Conservation (phyloP, 1,139 yeast species). For the Hanseniaspora gamundiae region DNA sequence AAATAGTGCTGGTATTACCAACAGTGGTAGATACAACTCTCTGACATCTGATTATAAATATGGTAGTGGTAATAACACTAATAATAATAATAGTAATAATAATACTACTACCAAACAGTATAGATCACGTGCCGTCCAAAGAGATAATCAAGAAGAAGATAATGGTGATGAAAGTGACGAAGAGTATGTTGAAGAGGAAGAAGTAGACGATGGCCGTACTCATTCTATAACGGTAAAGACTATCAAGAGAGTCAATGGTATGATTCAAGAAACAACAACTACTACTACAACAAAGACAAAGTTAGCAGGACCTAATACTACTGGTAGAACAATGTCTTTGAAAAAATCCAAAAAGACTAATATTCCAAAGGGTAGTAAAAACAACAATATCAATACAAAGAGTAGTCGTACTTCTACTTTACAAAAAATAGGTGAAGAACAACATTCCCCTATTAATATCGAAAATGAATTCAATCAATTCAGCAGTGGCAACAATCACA, state of each 20-base stretch:
- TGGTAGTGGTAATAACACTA: not conserved
- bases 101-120: not conserved
- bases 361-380: not conserved
- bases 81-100: not conserved
- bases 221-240: not conserved
- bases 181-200: not conserved
- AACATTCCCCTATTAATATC: not conserved
- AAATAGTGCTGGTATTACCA: not conserved
- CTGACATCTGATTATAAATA: not conserved
- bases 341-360: too few species aligned
- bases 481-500: not conserved
- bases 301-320: not conserved
- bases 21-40: not conserved
- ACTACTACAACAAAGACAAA: not conserved
- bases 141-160: not conserved
- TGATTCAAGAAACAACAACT: not conserved
- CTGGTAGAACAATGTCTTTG: not conserved
- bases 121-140: not conserved
- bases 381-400: not conserved
- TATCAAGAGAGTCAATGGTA: not conserved
- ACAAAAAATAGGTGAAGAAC: not conserved
- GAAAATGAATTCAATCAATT: conserved; percentile 1
- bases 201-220: not conserved
- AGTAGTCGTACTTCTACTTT: not conserved
- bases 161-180: not conserved